Base-by-base conservation (phyloP, 1,139 yeast genomes). In the Yueomyces sp. region DNA sequence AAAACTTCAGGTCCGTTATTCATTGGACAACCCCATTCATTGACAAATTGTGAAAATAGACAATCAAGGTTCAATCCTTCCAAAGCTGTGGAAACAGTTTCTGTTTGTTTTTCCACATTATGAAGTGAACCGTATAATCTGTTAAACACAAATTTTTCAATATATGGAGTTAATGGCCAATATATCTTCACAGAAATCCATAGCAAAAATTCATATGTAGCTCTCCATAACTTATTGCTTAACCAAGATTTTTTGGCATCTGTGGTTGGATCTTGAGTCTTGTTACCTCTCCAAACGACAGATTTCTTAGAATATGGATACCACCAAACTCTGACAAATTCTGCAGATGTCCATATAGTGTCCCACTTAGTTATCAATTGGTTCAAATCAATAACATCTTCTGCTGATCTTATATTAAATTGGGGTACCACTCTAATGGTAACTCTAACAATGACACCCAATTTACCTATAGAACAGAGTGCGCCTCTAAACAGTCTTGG, bases 41-140 rank as follows among this genome's bases (percentile, higher is more conserved):
- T 80, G 44, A 91, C 98, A 65, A 81, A 89, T 63, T 91, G 98
- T 39, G 89, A 79, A 61, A 87, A 91, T 51, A 89, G 68, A 60
- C 98, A 91, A 66, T 91, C 97, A 95, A 91, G 86, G 60, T 86
- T 87, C 55, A 89, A 76, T 2, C 89, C 95, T 49, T 83, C 89
- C 34, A 83, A 89, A 2, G 93, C 81, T 48, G 77, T 73, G 56
- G 82, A 91, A 5, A 89, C 87, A 29, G 62, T 60, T 33, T 33
- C n/a, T 9, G 5, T 33, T 11, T 9, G n/a, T 27, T 84, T 84
- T 39, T 73, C 68, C 19, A 19, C 19, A 9, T 85, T 81, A 56
- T 82, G 93, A 25, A 76, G 75, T 37, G 67, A 64, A 12, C 96
- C 95, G 55, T 81, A 91, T 64, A 86, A 96, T 60, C 83, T 81